Base-by-base conservation (phyloP, 1,284 basidiomycete genomes). In the Pseudozyma hubeiensis region DNA sequence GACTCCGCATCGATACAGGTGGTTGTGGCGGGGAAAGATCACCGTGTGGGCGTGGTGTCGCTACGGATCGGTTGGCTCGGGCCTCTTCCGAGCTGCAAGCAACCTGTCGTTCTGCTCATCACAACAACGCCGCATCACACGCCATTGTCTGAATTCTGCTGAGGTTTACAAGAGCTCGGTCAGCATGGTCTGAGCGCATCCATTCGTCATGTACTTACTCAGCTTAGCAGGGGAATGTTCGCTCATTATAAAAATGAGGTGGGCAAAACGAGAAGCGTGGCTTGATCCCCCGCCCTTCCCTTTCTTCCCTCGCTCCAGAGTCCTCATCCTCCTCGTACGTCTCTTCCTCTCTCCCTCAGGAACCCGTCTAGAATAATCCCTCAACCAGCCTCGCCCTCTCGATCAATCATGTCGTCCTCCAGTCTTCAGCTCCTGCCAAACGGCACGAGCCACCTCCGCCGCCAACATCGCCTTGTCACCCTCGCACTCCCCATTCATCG, bases 341-440 rank as follows among this genome's bases (percentile, higher is more conserved):
- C 37, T 43, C 13, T 10, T 45, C 2, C 30, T 34, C 17, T 37
- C 4, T 24, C 24, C 40, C 24, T 51, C 30, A n/a, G 33, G 3
- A 13, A 35, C 34, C 13, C n/a, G n/a, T 24, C 24, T 24, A 24
- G 24, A 24, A 24, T 24, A 1, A 24, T 24, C 24, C 24, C 24
- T 24, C 4, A 1, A 24, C 24, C 24, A 24, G 24, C 24, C 24
- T 24, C 24, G 24, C 24, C 24, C 24, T 1, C 24, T 24, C 24
- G 24, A 24, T n/a, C 19, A 30, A 37, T 1, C 51, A 58, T 64
- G 62, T 57, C 55, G 17, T 45, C 39, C 1, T 44, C 50, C 10
- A 41, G 54, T 17, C 35, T 58, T 40, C 50, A 64, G 31, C 50
- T 50, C 5, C 45, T 57, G 19, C 61, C 53, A 7, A 47, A 47